Evolutionary conservation across 164 flowering plant species (phyloP), one percentile per base, ranked within the genome.

Genomic region (Macadamia integrifolia): DNA sequence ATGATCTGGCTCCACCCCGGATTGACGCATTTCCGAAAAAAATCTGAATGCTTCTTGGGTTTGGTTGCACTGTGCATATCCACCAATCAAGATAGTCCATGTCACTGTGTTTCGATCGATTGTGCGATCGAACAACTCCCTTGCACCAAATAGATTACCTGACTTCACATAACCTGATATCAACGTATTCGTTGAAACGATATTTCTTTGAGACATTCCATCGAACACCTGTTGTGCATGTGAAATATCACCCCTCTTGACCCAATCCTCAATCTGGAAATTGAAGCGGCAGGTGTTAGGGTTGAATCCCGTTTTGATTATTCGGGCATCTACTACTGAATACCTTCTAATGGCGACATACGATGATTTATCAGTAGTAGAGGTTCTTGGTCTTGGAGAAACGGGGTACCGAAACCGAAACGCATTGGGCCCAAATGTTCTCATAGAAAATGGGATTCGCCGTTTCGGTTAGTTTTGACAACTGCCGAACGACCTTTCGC

Each of bases 201-300:
- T 53, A n/a, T 18, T 66, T 66, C 57, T 64, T 53, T 11, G 57
- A 11, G 15, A n/a, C 57, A 53, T 53, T 53, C 18, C 17, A 53
- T 53, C 57, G 14, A 53, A 53, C 18, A 53, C 2, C 6, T 53
- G 57, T 1, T 17, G 57, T 53, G 57, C 57, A 2, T 53, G 18
- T 53, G 18, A 53, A 13, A 53, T 6, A 2, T 53, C 18, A 17
- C 57, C 50, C 13, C 50, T 46, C 50, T 46, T 46, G 13, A 46
- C 8, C 9, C 8, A 46, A 3, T 46, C 50, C 13, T 46, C 50
- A 9, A 46, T 46, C 50, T 8, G 50, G 50, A 8, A 46, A 46
- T 46, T 46, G 3, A 11, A 46, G 50, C 50, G 50, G 50, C 6
- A 46, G 50, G 50, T 46, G 50, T 3, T 46, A 46, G 12, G n/a